These are phyloP conservation scores for Dothiorella sarmentorum DNA, from an alignment of 2,329 filamentous ascomycete species.

Conservation along the genomic window DNA sequence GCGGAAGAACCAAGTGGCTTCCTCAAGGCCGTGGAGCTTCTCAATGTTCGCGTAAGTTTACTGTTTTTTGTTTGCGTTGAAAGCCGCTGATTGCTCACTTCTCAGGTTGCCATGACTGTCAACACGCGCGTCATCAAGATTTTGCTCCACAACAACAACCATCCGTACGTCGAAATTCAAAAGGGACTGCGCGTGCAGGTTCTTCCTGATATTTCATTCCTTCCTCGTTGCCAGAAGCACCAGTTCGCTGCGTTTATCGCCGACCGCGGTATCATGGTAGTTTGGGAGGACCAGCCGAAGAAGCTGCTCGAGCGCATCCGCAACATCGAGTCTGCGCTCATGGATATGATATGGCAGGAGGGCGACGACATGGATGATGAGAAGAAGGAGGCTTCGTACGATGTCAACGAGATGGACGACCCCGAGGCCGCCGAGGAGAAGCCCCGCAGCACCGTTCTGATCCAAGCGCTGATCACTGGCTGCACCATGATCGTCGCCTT, in stretches of 20 bases:
- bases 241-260: slow-evolving; percentile 64
- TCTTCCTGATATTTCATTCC: slow-evolving; percentile 53
- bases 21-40: slow-evolving; percentile 46
- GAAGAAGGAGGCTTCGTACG: slow-evolving; percentile 36
- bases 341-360: slow-evolving; percentile 55
- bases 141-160: slow-evolving; percentile 51
- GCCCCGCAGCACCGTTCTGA: slow-evolving; percentile 51
- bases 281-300: slow-evolving; percentile 62
- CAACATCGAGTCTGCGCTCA: slow-evolving; percentile 52
- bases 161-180: slow-evolving; percentile 56
- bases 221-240: slow-evolving; percentile 60
- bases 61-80: slow-evolving; percentile 23
- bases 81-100: slow-evolving; percentile 16
- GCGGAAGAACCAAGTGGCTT: slow-evolving; percentile 46
- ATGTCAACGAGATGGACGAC: slow-evolving; percentile 33
- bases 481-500: slow-evolving; percentile 53
- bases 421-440: slow-evolving; percentile 43
- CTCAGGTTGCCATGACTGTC: slow-evolving; percentile 63
- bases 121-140: slow-evolving; percentile 63
- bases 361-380: slow-evolving; percentile 45
- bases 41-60: slow-evolving; percentile 52
- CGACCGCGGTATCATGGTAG: slow-evolving; percentile 56
- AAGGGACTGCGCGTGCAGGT: slow-evolving; percentile 61
- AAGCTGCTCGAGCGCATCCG: slow-evolving; percentile 52
- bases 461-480: slow-evolving; percentile 53